Evolutionary conservation across 2,329 filamentous ascomycete genomes (phyloP).

Genomic region (Cercospora sesami): DNA sequence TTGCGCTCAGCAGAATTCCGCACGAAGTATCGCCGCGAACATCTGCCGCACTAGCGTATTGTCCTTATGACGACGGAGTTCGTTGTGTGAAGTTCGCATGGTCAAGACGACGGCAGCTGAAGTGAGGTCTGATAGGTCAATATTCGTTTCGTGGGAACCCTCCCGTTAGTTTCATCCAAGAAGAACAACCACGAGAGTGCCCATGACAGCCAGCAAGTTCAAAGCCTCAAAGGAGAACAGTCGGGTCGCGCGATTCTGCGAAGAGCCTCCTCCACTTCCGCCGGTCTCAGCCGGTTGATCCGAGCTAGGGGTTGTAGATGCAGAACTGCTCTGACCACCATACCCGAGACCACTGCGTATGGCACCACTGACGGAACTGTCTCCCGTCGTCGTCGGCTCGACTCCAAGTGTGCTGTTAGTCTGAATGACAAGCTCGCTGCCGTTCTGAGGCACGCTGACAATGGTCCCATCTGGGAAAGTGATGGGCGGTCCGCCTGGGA

Average conservation of each 20-base stretch:
- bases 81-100: no score
- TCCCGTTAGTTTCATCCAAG: background rate
- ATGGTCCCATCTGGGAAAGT: constrained; percentile 20
- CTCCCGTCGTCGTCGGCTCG: constrained; percentile 1
- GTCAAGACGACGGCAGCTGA: background rate
- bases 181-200: constrained; percentile 4
- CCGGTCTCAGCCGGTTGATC: background rate
- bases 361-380: constrained; percentile 9
- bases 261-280: background rate
- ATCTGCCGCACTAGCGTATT: background rate
- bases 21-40: background rate
- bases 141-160: background rate
- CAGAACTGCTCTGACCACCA: background rate
- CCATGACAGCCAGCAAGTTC: constrained; percentile 8
- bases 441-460: constrained; percentile 23
- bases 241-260: background rate
- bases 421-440: constrained; percentile 10
- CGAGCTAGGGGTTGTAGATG: constrained; percentile 1
- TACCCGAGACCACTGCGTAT: constrained; percentile 9
- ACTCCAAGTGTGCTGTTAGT: constrained; percentile 11
- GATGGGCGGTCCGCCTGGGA: constrained; percentile 20
- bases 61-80: background rate
- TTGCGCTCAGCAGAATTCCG: background rate
- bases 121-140: background rate
- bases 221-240: constrained; percentile 8